phyloP scores from a whole-genome alignment of 371 early-diverging fungal genomes.

The Capillidium rhysosporum region DNA sequence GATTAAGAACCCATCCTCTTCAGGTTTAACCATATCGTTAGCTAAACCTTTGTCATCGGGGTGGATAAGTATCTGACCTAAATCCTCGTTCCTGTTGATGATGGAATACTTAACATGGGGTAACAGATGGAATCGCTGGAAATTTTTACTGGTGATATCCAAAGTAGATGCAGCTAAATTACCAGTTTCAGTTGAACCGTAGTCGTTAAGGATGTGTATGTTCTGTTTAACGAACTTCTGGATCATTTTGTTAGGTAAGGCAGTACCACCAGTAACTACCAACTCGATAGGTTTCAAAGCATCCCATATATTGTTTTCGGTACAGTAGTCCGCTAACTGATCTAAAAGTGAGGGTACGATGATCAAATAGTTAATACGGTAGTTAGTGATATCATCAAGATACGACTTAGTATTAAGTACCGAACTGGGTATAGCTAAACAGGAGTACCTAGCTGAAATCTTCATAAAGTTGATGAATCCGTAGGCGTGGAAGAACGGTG shows the following conservation, averaged over 20 bases:
- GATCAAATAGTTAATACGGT: neutral
- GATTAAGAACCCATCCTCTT: neutral
- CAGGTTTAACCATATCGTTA: neutral
- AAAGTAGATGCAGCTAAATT: neutral
- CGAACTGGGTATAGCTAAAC: neutral
- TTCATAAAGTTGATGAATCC: neutral
- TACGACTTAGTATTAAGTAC: neutral
- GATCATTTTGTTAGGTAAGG: neutral
- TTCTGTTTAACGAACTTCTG: neutral
- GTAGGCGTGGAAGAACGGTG: neutral
- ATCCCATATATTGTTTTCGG: too few species aligned
- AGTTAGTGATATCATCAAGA: neutral
- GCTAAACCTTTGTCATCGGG: neutral
- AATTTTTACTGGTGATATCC: too few species aligned
- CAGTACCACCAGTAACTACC: neutral
- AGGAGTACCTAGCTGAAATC: neutral
- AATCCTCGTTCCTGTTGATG: too few species aligned
- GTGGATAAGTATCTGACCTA: too few species aligned
- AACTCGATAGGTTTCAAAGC: too few species aligned
- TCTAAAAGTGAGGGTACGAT: neutral
- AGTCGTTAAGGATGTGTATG: neutral
- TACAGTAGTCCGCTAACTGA: conserved; percentile 2
- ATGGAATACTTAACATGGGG: too few species aligned
- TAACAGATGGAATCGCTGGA: too few species aligned
- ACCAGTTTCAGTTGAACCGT: conserved; percentile 1